These are phyloP conservation scores for Fusarium concolor DNA, from an alignment of 2,329 filamentous ascomycete genomes.

Conservation along the genomic window DNA sequence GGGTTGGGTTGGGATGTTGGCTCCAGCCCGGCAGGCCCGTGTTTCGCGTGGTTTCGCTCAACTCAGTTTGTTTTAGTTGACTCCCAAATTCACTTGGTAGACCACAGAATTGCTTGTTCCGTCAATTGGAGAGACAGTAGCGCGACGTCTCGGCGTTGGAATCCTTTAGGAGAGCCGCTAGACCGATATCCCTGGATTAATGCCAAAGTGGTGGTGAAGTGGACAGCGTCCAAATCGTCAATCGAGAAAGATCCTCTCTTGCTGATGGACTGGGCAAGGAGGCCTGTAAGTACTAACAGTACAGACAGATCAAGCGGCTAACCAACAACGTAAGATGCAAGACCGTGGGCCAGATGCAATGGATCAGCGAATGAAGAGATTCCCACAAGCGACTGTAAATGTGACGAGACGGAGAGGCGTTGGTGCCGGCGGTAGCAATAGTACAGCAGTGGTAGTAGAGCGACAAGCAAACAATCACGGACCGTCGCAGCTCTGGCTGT, in stretches of 20 bases:
- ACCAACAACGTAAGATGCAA: constrained; percentile 45
- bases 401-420: constrained; percentile 45
- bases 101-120: constrained; percentile 30
- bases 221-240: constrained; percentile 1
- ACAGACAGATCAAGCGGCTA: constrained; percentile 42
- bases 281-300: constrained; percentile 31
- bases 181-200: constrained; percentile 8
- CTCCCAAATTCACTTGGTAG: constrained; percentile 26
- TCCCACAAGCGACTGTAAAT: constrained; percentile 46
- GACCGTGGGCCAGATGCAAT: constrained; percentile 44
- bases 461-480: constrained; percentile 22
- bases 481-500: constrained; percentile 10
- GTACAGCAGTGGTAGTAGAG: constrained; percentile 31
- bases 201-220: constrained; percentile 8
- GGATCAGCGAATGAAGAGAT: constrained; percentile 46
- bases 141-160: background rate
- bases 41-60: constrained; percentile 44
- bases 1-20: constrained; percentile 32
- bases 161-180: constrained; percentile 15
- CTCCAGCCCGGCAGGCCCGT: constrained; percentile 42
- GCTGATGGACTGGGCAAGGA: constrained; percentile 22
- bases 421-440: constrained; percentile 37
- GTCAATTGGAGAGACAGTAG: constrained; percentile 19
- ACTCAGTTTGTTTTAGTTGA: constrained; percentile 35
- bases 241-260: constrained; percentile 22